Evolutionary conservation across 352 stramenopile species (phyloP).

Genomic region (Globisporangium nagaii): DNA sequence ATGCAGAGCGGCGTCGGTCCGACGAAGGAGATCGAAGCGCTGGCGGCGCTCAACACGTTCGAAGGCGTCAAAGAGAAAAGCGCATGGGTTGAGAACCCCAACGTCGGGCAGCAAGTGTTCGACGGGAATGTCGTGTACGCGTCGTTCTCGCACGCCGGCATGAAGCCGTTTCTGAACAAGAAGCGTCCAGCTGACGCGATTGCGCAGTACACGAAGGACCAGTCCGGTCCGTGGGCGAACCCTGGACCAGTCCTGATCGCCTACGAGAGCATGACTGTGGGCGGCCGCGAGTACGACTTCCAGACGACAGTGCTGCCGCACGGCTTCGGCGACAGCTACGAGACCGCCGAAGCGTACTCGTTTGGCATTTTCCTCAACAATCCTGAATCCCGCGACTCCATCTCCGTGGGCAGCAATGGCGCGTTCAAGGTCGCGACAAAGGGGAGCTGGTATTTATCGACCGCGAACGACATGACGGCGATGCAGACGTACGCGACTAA

Average conservation of each 20-base stretch:
- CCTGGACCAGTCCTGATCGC: constrained; percentile 21
- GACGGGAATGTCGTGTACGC: constrained; percentile 15
- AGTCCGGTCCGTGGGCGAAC: constrained; percentile 16
- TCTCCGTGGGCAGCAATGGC: constrained; percentile 6
- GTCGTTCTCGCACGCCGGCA: constrained; percentile 13
- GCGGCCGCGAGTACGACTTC: constrained; percentile 19
- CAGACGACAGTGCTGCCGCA: constrained; percentile 21
- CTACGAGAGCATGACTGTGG: constrained; percentile 21
- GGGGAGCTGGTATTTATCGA: constrained; percentile 27
- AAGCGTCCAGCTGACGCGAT: constrained; percentile 6
- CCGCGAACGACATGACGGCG: constrained; percentile 42
- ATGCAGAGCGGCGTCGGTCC: constrained; percentile 76
- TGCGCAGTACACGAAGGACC: constrained; percentile 17
- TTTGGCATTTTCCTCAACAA: constrained; percentile 25
- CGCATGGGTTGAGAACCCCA: constrained; percentile 16
- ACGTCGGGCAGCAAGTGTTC: constrained; percentile 15
- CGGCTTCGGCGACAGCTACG: constrained; percentile 17
- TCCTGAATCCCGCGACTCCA: constrained; percentile 14
- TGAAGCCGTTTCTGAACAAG: constrained; percentile 20
- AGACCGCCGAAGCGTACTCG: constrained; percentile 17
- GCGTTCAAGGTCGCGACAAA: constrained; percentile 6
- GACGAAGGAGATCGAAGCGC: constrained; percentile 35
- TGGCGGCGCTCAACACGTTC: constrained; percentile 12
- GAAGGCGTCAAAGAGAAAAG: constrained; percentile 10
- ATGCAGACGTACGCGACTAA: constrained; percentile 41